These are phyloP conservation scores for Citrus australasica DNA, from an alignment of 345 rosid genomes.

Conservation along the genomic window DNA sequence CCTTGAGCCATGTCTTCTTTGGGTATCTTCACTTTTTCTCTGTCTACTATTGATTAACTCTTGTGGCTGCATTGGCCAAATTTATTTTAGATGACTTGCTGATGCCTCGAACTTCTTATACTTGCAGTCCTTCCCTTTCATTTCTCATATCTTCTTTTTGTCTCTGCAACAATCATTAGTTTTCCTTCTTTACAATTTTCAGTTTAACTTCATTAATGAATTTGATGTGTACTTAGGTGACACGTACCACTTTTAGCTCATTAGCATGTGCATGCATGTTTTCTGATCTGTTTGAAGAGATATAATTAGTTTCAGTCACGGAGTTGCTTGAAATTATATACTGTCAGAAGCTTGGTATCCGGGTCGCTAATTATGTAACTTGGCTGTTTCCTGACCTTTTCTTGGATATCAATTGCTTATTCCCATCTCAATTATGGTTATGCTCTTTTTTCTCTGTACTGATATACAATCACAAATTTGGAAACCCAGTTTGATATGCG, in stretches of 20 bases:
- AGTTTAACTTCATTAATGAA: background rate
- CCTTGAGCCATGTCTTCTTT: background rate
- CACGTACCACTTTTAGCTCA: background rate
- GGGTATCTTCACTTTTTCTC: background rate
- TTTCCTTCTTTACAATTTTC: background rate
- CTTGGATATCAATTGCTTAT: background rate
- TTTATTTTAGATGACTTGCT: background rate
- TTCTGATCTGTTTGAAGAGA: background rate
- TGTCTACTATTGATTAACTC: background rate
- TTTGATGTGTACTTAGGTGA: background rate
- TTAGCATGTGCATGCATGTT: background rate
- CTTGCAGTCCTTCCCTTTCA: background rate
- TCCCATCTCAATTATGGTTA: background rate
- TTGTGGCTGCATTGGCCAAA: background rate
- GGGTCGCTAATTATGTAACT: background rate
- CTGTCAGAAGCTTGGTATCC: background rate
- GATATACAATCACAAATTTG: background rate
- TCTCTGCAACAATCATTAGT: background rate
- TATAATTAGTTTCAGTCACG: background rate
- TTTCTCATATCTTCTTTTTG: too few relatives aligned
- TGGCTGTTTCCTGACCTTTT: background rate
- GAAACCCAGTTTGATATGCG: background rate
- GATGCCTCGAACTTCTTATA: background rate
- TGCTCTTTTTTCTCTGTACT: background rate
- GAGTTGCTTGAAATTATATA: background rate